Base-by-base conservation (phyloP, 2,329 filamentous ascomycete genomes). In the Aspergillus versicolor region DNA sequence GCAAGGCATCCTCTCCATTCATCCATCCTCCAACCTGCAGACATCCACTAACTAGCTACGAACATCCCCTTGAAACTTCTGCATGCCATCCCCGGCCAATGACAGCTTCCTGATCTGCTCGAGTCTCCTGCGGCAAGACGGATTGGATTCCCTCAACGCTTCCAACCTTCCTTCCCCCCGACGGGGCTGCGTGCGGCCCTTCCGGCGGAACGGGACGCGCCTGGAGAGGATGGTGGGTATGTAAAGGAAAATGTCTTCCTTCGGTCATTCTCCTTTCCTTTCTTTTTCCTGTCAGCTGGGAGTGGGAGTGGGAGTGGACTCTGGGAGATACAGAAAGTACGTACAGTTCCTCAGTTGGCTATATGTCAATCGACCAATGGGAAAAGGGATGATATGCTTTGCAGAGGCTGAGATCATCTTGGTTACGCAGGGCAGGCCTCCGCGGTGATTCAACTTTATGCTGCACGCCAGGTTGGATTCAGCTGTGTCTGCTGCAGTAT, bases 81-180 rank as follows among this genome's bases (percentile, higher is more conserved):
- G 22, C 45, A 43, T 37, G 27, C 24, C 41, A 52, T 52, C 41
- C 50, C 41, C 50, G 32, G 38, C 41, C 50, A 52, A 52, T 45
- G 13, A 22, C 19, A 30, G 15, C 17, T 12, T 19, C 45, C n/a
- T 42, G 34, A 45, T 49, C 34, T 21, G 45, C 45, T 45, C 46
- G 15, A 55, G 46, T 22, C 45, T 48, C 6, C 45, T 50, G 53
- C 53, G 40, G 8, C 13, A 43, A 17, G 46, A 43, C 53, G 30
- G 53, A 55, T 55, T 50, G 30, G 46, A 55, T 37, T 30, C 27
- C 27, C 27, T 30, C 9, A 30, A 30, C 8, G 27, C 17, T 32
- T 37, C 15, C 12, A n/a, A 37, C 34, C 15, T n/a, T 37, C 34
- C 34, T 37, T 30, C 8, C 9, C 7, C 22, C 47, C 21, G 21